Evolutionary conservation across 2,329 filamentous ascomycete genomes (phyloP), one percentile per base, ranked within the genome.

Genomic region (Cladosporium cucumerinum): DNA sequence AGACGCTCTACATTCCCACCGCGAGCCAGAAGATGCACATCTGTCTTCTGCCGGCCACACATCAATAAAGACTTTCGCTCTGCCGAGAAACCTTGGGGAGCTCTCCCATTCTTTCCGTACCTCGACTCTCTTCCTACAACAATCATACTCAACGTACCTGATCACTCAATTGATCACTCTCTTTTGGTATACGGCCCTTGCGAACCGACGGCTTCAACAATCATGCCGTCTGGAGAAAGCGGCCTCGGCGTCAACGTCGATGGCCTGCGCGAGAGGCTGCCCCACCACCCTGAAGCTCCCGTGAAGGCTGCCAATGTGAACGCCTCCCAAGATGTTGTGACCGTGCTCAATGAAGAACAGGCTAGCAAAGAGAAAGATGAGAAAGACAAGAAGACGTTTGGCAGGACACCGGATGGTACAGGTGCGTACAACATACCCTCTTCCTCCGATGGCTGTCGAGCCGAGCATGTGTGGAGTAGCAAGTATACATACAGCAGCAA

Each of bases 381-480:
- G 66, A 83, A 84, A 67, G 79, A 84, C 67, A 88, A 87, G 76
- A 94, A 92, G 82, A 97, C 93, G 0, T 97, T 91, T 82, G 94
- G 94, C 64, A 88, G 93, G 69, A 97, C 94, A 16, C 92, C 92
- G 32, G 90, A 93, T 79, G 94, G 94, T 73, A 96, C 87, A 79
- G 88, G 94, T 97, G 85, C 79, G 91, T 83, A 63, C 68, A 63
- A 66, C 25, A 55, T 21, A 55, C 32, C 49, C 60, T 43, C 36
- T 43, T 7, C 58, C 58, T 30, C 54, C 34, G 23, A 32, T 46
- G 60, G 60, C 49, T 62, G 34, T 21, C 49, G 49, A 32, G 60
- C 18, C 34, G 43, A 51, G 60, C 26, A 54, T 23, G 21, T 46
- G 60, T 55, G 60, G 60, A 49, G 48, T 62, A 55, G 60, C 60